Base-by-base conservation (phyloP, 345 rosid genomes). In the Triadica sebifera region DNA sequence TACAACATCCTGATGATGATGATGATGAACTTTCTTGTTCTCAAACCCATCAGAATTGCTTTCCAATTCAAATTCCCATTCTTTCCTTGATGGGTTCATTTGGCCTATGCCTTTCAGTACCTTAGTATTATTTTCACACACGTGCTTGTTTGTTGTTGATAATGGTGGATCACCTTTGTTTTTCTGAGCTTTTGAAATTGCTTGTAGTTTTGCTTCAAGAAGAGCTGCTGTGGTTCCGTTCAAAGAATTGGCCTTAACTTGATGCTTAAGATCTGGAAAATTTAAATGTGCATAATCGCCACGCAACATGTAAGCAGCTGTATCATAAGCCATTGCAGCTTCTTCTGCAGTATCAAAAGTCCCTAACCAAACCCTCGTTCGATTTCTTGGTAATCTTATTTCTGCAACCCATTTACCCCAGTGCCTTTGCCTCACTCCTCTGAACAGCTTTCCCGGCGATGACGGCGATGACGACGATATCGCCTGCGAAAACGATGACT, bases 401-500 rank as follows among this genome's bases (percentile, higher is more conserved):
- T 95, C 99, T 0, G 99, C 97, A 1, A 95, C 99, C 99, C 99
- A 95, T 86, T 93, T 95, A 0, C 99, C 97, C 99, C 99, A 93
- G 69, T 91, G 99, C 84, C 98, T 89, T 78, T 89, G 97, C 75
- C 99, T 87, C 65, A 93, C 99, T 47, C 99, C 99, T 83, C 99
- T 79, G 73, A 83, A 95, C 74, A 93, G 71, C 86, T 95, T 95
- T 25, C 89, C 87, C 3, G 88, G 66, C 0, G 87, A 68, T n/a
- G n/a, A n/a, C 62, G 66, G 8, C 11, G 66, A 34, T 8, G 66
- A 52, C 15, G 56, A 52, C 15, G 61, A 57, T 8, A 57, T 25
- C 29, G 61, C 61, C 12, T 4, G 12, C 22, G 72, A 45, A 10
- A 68, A 65, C 49, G 69, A 50, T 63, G 56, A 67, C 80, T 84